Base-by-base conservation (phyloP, 768 basidiomycete genomes). In the Naganishia vishniacii region DNA sequence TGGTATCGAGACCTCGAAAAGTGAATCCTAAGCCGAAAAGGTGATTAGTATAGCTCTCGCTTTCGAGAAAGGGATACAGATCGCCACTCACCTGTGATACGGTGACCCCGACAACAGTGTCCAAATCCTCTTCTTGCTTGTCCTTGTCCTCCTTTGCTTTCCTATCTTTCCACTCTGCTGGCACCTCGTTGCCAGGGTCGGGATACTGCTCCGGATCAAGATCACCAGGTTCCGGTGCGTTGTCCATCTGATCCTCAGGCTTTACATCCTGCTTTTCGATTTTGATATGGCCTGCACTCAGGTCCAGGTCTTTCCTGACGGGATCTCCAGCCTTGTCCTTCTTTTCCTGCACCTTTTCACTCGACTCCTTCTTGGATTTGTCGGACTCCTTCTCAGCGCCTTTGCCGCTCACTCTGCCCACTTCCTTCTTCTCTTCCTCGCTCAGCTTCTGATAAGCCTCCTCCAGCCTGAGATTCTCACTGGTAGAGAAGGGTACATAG, bases 1-100 rank as follows among this genome's bases (percentile, higher is more conserved):
- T 0, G 64, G 63, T 23, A 77, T 61, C 3, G 70, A 69, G 11
- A 77, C 75, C 61, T 77, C 75, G 67, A 77, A 77, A 3, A 77
- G 63, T 12, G 72, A 73, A 64, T 77, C 75, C 75, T 77, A 66
- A 4, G 48, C 15, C 47, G 26, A 26, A 60, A 12, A 20, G n/a
- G n/a, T n/a, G 8, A 53, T 25, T 16, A 13, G 51, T 37, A 53
- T 23, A 12, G 13, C 47, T 4, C 20, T 18, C 23, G 25, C 29
- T 31, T 34, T 23, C 23, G 2, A n/a, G n/a, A n/a, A n/a, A n/a
- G n/a, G n/a, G n/a, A n/a, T n/a, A n/a, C n/a, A 34, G n/a, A 48
- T 41, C 20, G 26, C 8, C n/a, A 67, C 73, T 67, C 49, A 75
- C 75, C 68, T 75, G 75, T 37, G 67, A 67, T 16, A 77, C 75